Evolutionary conservation across 768 basidiomycete genomes (phyloP), one percentile per base, ranked within the genome.

Genomic region (Boletus huronensis): DNA sequence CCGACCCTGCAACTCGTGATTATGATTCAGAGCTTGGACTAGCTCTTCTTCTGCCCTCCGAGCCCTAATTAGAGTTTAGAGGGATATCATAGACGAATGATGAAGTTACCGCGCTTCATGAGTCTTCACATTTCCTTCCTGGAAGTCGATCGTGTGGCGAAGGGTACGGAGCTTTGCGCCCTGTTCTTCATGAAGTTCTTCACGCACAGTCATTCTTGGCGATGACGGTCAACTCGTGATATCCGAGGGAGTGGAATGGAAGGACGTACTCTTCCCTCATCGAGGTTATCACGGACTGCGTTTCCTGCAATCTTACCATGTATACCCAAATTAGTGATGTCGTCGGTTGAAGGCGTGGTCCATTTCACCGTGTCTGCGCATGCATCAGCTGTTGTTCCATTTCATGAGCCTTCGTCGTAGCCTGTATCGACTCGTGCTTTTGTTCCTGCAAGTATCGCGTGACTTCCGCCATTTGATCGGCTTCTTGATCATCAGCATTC

Each of bases 221-320:
- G 31, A 48, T 42, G 47, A 38, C 23, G 25, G 51, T 60, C 25
- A 69, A 35, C 32, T 47, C 17, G 26, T 55, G 50, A 58, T 52
- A 51, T 54, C 45, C 41, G n/a, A 36, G 40, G 38, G 43, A 48
- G 19, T 51, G 48, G 55, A 61, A 63, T 61, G 61, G 67, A 69
- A 67, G 53, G 42, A 35, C 57, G 2, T 42, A 70, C 69, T 71
- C 65, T 56, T 69, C 69, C 57, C 25, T 69, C 70, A 69, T 61
- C 38, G 69, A 66, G 19, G 54, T 14, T 48, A 69, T 58, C 45
- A 54, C 38, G 23, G 64, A 64, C 41, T 65, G 64, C 21, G 57
- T 57, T 53, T 69, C 69, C 50, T 69, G 58, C 31, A 69, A 49
- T 19, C 69, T 69, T 58, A 34, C 13, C 52, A 48, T 40, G 34